phyloP scores from a whole-genome alignment of 441 rosid species.

The Pelargonium fulgidum region DNA sequence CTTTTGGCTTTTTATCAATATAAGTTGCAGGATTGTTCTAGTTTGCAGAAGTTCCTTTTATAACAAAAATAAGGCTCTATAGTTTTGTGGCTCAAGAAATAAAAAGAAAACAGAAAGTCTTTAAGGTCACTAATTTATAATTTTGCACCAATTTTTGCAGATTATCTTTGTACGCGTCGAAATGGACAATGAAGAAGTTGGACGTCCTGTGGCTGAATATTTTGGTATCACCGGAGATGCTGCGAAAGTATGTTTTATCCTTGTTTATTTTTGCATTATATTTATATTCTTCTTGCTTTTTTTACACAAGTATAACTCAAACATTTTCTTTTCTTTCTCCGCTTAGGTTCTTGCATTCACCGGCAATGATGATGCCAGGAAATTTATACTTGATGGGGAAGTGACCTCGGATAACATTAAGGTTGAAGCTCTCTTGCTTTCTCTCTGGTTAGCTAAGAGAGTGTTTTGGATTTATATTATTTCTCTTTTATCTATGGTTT shows the following conservation, averaged over 20 bases:
- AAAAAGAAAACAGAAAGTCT: background rate
- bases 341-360: slow-evolving; percentile 71
- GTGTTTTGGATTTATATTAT: background rate
- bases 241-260: slow-evolving; percentile 38
- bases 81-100: no score
- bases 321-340: slow-evolving; percentile 14
- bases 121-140: background rate
- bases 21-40: slow-evolving; percentile 14
- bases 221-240: slow-evolving; percentile 70
- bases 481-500: background rate
- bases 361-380: slow-evolving; percentile 63
- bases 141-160: slow-evolving; percentile 34
- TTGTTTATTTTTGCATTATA: background rate
- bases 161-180: slow-evolving; percentile 82
- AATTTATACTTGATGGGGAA: slow-evolving; percentile 57
- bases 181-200: slow-evolving; percentile 81
- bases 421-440: slow-evolving; percentile 32
- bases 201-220: slow-evolving; percentile 88
- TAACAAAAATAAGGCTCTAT: no score
- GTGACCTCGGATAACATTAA: slow-evolving; percentile 59
- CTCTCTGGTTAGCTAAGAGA: background rate
- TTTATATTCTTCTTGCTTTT: background rate
- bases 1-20: background rate
- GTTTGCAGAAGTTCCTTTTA: no score
- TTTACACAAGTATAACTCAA: background rate